Evolutionary conservation across 1,139 yeast species (phyloP).

Genomic region (Yamadazyma friedrichii): DNA sequence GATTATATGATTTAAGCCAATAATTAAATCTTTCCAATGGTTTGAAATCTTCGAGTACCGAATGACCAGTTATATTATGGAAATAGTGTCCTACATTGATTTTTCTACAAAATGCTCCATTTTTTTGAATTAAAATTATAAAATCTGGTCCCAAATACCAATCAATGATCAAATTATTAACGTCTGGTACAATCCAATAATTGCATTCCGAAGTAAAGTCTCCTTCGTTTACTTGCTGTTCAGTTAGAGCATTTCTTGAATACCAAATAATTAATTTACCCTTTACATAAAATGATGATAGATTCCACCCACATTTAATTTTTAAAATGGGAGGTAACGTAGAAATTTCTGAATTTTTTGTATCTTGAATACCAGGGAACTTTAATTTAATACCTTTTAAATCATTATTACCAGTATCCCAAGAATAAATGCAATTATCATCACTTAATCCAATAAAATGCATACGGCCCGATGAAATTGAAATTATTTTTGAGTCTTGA

Average conservation of each 20-base stretch:
- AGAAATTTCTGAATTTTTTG: conserved; percentile 1
- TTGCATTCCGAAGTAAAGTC: conserved; percentile 30
- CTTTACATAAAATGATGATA: conserved; percentile 51
- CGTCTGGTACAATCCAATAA: conserved; percentile 37
- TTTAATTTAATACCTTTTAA: conserved; percentile 47
- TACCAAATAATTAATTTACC: conserved; percentile 66
- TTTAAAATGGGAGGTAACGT: conserved; percentile 28
- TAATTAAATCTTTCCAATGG: conserved; percentile 22
- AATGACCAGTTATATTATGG: conserved; percentile 11
- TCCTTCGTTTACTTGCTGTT: conserved; percentile 16
- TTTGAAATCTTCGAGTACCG: conserved; percentile 10
- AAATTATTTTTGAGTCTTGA: conserved; percentile 28
- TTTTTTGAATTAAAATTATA: conserved; percentile 50
- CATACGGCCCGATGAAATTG: conserved; percentile 63
- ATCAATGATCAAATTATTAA: conserved; percentile 44
- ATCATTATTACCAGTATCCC: conserved; percentile 55
- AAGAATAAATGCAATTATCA: conserved; percentile 52
- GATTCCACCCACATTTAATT: conserved; percentile 71
- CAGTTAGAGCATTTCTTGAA: conserved; percentile 30
- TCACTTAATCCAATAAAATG: conserved; percentile 65
- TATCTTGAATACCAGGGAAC: conserved; percentile 28
- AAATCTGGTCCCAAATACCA: conserved; percentile 55
- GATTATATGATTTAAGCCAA: conserved; percentile 27
- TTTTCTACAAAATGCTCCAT: conserved; percentile 24
- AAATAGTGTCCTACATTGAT: conserved; percentile 13